Evolutionary conservation across 116 monocot species (phyloP).

Genomic region (Cymodocea nodosa): DNA sequence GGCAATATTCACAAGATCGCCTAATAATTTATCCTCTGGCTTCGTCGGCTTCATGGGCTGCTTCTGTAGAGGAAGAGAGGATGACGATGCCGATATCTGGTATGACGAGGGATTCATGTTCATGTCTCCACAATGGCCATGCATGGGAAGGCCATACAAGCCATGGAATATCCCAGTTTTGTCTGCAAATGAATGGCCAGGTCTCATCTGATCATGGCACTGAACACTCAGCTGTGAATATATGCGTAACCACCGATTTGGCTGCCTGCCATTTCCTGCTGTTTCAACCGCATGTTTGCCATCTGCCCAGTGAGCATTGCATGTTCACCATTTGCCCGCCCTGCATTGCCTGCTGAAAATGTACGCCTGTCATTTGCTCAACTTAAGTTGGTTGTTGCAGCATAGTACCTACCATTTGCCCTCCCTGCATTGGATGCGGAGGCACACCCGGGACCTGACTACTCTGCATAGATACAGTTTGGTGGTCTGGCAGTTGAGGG

Average conservation of each 20-base stretch:
- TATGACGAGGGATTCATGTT: conserved; percentile 16
- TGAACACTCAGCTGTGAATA: conserved; percentile 32
- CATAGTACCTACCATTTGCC: conserved; percentile 4
- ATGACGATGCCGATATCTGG: conserved; percentile 14
- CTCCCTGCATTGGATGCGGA: conserved; percentile 5
- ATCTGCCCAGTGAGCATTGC: conserved; percentile 31
- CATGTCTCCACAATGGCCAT: conserved; percentile 15
- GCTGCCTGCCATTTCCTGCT: conserved; percentile 29
- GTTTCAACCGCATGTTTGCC: conserved; percentile 7
- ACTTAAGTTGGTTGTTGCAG: conserved; percentile 2
- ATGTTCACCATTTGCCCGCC: conserved; percentile 10
- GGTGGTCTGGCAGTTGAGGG: conserved; percentile 1
- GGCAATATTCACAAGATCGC: conserved; percentile 88
- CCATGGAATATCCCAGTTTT: conserved; percentile 44
- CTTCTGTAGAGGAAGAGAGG: conserved; percentile 10
- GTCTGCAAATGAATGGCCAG: conserved; percentile 19
- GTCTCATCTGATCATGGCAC: conserved; percentile 41
- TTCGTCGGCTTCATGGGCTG: conserved; percentile 45
- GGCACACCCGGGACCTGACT: not conserved
- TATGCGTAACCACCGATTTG: conserved; percentile 36
- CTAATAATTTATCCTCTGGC: conserved; percentile 88
- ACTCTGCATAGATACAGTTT: conserved; percentile 1
- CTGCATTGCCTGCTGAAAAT: conserved; percentile 4
- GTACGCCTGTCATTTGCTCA: conserved; percentile 9
- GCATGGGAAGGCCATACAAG: conserved; percentile 67